Evolutionary conservation across 116 monocot genomes (phyloP).

Genomic region (Zostera marina): DNA sequence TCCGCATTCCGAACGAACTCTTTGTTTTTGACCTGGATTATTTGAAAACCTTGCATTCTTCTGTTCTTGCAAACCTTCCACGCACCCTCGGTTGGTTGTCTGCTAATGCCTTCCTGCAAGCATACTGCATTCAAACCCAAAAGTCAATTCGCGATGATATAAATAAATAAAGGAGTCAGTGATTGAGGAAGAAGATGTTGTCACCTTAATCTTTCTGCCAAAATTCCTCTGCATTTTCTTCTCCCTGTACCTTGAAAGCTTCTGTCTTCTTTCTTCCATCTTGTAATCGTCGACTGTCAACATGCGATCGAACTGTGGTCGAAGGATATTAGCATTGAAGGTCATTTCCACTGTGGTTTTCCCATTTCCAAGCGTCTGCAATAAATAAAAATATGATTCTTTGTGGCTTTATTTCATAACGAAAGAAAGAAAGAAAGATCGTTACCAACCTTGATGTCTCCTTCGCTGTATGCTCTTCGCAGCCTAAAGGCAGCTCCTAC

Average conservation of each 20-base stretch:
- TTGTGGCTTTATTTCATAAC: too few species aligned
- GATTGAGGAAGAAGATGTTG: background rate
- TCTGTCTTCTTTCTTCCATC: slow-evolving; percentile 58
- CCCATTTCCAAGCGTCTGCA: slow-evolving; percentile 37
- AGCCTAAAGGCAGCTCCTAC: slow-evolving; percentile 10
- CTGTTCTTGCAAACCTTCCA: slow-evolving; percentile 87
- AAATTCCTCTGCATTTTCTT: slow-evolving; percentile 88
- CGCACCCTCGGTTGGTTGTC: slow-evolving; percentile 85
- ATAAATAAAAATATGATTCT: slow-evolving; percentile 13
- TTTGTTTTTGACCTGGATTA: slow-evolving; percentile 1
- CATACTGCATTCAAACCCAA: slow-evolving; percentile 42
- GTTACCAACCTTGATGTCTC: slow-evolving; percentile 13
- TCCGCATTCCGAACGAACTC: background rate
- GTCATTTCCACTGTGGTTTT: slow-evolving; percentile 5
- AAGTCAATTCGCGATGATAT: background rate
- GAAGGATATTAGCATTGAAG: slow-evolving; percentile 9
- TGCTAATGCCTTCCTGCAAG: slow-evolving; percentile 93
- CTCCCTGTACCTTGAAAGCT: slow-evolving; percentile 77
- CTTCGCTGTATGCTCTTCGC: slow-evolving; percentile 20
- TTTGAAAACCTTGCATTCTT: slow-evolving; percentile 24
- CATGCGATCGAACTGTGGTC: slow-evolving; percentile 25
- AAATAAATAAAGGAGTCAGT: background rate
- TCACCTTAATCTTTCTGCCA: slow-evolving; percentile 89
- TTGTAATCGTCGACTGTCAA: slow-evolving; percentile 31
- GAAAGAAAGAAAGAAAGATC: background rate